Evolutionary conservation across 2,329 filamentous ascomycete genomes (phyloP).

Genomic region (Verticillium zaregamsianum): DNA sequence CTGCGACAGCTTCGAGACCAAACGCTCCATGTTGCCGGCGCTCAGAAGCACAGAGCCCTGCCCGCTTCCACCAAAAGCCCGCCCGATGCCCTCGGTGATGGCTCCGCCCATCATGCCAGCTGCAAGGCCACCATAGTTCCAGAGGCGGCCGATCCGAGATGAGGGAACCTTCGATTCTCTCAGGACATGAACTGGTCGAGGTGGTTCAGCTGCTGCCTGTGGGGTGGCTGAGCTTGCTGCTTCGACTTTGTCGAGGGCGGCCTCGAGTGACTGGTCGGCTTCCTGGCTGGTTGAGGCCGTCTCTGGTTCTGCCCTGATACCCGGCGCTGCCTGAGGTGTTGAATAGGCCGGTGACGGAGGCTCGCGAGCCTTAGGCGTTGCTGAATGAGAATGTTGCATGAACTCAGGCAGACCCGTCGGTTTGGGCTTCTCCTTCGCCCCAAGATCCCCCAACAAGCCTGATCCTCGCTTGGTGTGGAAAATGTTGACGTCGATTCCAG

Average conservation of each 20-base stretch:
- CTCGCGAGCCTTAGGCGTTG: not conserved
- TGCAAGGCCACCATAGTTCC: conserved; percentile 91
- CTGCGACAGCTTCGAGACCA: conserved; percentile 87
- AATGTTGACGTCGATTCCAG: conserved; percentile 39
- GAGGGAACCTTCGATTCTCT: conserved; percentile 88
- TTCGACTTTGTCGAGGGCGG: not conserved
- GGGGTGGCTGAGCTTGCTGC: not conserved
- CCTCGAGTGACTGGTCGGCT: conserved; percentile 23
- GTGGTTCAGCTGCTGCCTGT: not conserved
- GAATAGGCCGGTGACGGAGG: not conserved
- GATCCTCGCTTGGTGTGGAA: conserved; percentile 44
- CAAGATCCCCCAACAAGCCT: conserved; percentile 29
- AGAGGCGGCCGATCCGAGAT: conserved; percentile 78
- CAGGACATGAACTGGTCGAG: conserved; percentile 52
- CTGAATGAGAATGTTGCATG: conserved; percentile 5
- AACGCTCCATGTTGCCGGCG: conserved; percentile 83
- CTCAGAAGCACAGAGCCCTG: conserved; percentile 82
- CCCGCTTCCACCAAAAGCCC: conserved; percentile 65
- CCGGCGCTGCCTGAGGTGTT: not conserved
- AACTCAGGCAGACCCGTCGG: conserved; percentile 18
- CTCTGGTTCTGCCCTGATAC: not conserved
- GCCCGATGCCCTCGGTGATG: conserved; percentile 77
- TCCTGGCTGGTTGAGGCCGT: conserved; percentile 17
- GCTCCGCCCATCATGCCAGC: conserved; percentile 95
- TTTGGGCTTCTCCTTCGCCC: conserved; percentile 9